A percentile compares a stretch with the other conserved stretches of the same genome.
Conservation (phyloP, 257 asterid species). For the Petunia secreta region DNA sequence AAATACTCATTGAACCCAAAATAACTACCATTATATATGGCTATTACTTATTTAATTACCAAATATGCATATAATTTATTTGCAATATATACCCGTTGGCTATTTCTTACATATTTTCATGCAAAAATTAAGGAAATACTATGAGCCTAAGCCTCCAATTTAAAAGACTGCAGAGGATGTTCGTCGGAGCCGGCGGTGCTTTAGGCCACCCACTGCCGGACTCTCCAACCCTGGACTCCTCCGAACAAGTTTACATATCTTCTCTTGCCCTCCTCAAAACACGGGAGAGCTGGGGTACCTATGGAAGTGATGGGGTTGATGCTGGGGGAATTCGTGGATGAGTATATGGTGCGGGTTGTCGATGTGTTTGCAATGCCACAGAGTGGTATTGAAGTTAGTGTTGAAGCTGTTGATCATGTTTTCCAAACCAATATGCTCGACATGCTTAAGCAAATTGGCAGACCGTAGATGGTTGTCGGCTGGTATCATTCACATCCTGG, state of each 20-base stretch:
- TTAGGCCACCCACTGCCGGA: conserved; percentile 97
- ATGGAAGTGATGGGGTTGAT: conserved; percentile 97
- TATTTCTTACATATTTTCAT: no score
- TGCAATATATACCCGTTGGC: no score
- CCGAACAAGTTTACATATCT: conserved; percentile 92
- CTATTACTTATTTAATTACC: no score
- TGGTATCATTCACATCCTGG: conserved; percentile 99
- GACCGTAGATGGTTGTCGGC: conserved; percentile 98
- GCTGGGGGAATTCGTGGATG: conserved; percentile 95
- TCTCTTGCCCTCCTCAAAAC: conserved; percentile 86
- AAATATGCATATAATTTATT: no score
- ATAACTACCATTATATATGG: no score
- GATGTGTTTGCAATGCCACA: conserved; percentile 98
- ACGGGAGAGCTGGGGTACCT: conserved; percentile 97
- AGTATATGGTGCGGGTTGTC: conserved; percentile 87
- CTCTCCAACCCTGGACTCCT: conserved; percentile 83
- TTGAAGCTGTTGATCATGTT: conserved; percentile 93
- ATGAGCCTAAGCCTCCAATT: no score
- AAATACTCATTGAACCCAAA: no score
- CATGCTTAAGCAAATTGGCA: conserved; percentile 94
- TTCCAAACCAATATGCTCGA: conserved; percentile 96
- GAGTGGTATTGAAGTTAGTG: conserved; percentile 98
- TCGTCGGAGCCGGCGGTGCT: conserved; percentile 92
- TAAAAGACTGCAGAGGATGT: conserved; percentile 83
- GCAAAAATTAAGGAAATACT: no score